These are phyloP conservation scores for Basidiobolus meristosporus DNA, from an alignment of 371 early-diverging fungal species.

Conservation along the genomic window DNA sequence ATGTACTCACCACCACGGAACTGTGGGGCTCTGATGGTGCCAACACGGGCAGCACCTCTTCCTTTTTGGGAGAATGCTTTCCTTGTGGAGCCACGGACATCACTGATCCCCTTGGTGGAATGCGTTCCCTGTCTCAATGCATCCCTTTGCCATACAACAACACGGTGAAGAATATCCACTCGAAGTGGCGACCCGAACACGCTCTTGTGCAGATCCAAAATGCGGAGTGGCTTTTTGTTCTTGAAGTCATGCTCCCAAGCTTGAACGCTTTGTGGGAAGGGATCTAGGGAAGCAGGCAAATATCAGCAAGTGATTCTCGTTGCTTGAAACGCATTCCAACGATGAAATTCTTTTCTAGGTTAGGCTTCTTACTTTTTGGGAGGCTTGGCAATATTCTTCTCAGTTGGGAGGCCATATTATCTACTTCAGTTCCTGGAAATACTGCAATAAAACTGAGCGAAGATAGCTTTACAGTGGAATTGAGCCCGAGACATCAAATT, in stretches of 20 bases:
- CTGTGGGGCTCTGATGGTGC: constrained; percentile 72
- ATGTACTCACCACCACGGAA: constrained; percentile 52
- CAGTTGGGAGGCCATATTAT: no score
- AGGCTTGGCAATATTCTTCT: no score
- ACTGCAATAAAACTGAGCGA: no score
- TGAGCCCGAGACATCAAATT: no score
- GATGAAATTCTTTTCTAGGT: no score
- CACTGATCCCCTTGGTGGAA: constrained; percentile 55
- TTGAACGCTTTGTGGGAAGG: constrained; percentile 29
- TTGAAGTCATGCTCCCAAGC: constrained; percentile 69
- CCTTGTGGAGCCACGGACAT: constrained; percentile 65
- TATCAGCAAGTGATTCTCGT: neutral
- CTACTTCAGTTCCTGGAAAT: no score
- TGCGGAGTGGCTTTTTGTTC: constrained; percentile 45
- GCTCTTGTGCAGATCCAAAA: constrained; percentile 47
- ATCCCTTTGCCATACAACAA: constrained; percentile 71
- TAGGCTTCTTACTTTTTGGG: no score
- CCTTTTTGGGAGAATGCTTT: constrained; percentile 84
- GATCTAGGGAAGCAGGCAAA: neutral
- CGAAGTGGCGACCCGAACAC: constrained; percentile 74
- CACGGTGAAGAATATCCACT: constrained; percentile 67
- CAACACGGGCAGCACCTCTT: constrained; percentile 77
- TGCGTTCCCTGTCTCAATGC: constrained; percentile 71
- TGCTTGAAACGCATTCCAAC: no score
- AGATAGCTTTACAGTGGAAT: no score